Evolutionary conservation across 73 alveolate genomes (phyloP), one percentile per base, ranked within the genome.

Genomic region (Paramecium sexaurelia): DNA sequence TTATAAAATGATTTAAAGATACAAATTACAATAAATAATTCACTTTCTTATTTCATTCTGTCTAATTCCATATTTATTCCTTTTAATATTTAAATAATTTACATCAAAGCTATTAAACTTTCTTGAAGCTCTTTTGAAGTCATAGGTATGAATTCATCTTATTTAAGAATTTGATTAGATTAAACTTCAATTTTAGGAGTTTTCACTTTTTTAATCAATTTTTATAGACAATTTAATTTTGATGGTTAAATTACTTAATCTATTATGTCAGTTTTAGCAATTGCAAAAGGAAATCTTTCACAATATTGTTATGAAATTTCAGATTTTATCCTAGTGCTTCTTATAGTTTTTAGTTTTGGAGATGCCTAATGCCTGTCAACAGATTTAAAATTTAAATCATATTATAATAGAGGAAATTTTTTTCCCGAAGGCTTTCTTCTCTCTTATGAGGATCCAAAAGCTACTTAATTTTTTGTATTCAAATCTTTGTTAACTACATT

Each of bases 351-450:
- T 13, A 61, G 26, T 24, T 29, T 61, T 26, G 83, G 83, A 29
- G 83, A 61, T 22, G 83, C 83, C 17, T 61, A 27, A 61, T 61
- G 83, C 7, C 43, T 61, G 26, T 61, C 83, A 61, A 61, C 83
- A 61, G 83, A 61, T 27, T 32, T 61, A 61, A 61, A 61, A 32
- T 61, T 61, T 61, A 61, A 32, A 32, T 61, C 24, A 61, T 61
- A 61, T 32, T 61, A 32, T 32, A 61, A 24, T 61, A 45, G 83
- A 22, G 83, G 83, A 11, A 61, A 26, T 9, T 13, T 61, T 26
- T 26, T 61, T 26, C 43, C 43, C 26, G 39, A 26, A 11, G 83
- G 33, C 43, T 29, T 61, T 5, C 43, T 61, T 20, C 83, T 61
- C 11, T 61, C 83, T 15, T 61, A 61, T 2, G 83, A 61, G 11